Evolutionary conservation across 306 rosid species (phyloP), one percentile per base, ranked within the genome.

Genomic region (Vigna angularis): DNA sequence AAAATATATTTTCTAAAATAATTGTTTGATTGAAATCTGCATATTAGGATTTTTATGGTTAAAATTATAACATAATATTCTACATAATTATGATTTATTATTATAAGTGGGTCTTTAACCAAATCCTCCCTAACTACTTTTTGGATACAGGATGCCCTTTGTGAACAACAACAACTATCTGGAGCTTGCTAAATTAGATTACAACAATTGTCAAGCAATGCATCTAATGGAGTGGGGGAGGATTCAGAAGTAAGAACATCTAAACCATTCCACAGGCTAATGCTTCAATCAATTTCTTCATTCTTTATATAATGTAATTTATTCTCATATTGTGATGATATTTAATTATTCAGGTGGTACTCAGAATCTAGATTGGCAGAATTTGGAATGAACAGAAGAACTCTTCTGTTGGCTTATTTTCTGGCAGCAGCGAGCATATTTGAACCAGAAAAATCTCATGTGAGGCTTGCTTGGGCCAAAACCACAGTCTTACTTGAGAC

Each of bases 111-210:
- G 28, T 30, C 2, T 30, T 3, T 32, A 61, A 32, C 1, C 0
- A 30, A 13, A 30, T 30, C 5, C 30, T 55, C 30, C 18, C 6
- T 67, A 58, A 26, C 48, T 59, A 3, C 13, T 55, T 30, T 24
- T 62, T 30, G 26, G 63, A 58, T n/a, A 28, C 78, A 94, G 99
- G 89, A 96, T 96, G 99, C 20, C 77, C 2, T 48, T 77, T 24
- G 97, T 96, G 38, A 96, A 81, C 88, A 96, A 91, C 74, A 79
- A 89, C 13, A 79, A 83, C 16, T 96, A 87, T 74, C 86, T 96
- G 0, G 96, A 93, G 82, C 89, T 96, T n/a, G 99, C 97, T 1
- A 93, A 93, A 71, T 34, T 86, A 79, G 99, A 96, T 80, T 96
- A 88, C 90, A 91, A 91, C 88, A 81, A 80, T 50, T 96, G 99